Percentiles rank a stretch among this genome's conserved stretches.
phyloP scores from a whole-genome alignment of 2,329 filamentous ascomycete species.

The Ophiocordyceps camponoti-rufipedis region DNA sequence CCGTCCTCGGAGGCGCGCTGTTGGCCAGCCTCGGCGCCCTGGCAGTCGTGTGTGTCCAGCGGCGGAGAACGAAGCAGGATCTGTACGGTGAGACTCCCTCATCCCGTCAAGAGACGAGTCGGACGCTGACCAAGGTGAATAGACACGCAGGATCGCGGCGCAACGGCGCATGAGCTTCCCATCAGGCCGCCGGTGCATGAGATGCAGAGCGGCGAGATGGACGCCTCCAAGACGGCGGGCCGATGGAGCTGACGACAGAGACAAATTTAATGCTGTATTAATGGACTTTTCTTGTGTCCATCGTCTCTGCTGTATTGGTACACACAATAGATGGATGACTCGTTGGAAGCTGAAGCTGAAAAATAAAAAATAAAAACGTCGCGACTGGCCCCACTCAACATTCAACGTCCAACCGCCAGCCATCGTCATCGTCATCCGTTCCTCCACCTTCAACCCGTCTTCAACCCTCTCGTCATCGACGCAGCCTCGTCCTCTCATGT shows the following conservation, averaged over 20 bases:
- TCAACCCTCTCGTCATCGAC: not conserved
- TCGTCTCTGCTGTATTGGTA: no score
- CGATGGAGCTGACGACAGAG: not conserved
- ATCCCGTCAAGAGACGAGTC: not conserved
- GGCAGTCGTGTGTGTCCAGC: conserved; percentile 3
- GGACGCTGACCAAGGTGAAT: not conserved
- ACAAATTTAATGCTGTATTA: no score
- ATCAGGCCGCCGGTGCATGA: not conserved
- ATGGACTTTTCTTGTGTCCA: no score
- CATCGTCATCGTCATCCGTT: not conserved
- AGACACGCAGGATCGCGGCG: not conserved
- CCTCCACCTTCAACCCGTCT: not conserved
- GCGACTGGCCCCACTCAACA: not conserved
- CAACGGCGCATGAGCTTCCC: not conserved
- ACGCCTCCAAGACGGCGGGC: not conserved
- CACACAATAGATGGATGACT: no score
- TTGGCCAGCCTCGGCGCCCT: conserved; percentile 6
- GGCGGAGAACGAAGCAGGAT: not conserved
- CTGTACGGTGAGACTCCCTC: no score
- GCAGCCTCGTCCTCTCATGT: no score
- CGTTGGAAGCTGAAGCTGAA: not conserved
- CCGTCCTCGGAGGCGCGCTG: conserved; percentile 6
- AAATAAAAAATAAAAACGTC: not conserved
- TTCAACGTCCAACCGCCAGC: not conserved
- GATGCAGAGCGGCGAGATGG: not conserved